A percentile compares a stretch with the other conserved stretches of the same genome.
phyloP scores from a whole-genome alignment of 2,329 filamentous ascomycete species.

The Trichoderma guizhouense region DNA sequence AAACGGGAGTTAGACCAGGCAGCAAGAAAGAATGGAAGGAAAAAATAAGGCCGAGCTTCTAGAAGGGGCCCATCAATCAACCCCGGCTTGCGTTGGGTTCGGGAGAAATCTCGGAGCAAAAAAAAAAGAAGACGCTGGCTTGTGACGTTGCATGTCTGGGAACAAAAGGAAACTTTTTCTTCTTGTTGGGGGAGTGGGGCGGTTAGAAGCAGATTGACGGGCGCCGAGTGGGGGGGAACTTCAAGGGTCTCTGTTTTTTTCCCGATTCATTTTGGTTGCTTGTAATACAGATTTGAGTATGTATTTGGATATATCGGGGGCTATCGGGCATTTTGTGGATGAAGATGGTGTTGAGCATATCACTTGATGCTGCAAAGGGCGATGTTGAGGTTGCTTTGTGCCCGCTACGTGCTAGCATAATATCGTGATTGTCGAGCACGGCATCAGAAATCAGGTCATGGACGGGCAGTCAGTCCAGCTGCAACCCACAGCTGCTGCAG shows the following conservation, averaged over 20 bases:
- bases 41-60: background rate
- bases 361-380: background rate
- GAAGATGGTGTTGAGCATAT: background rate
- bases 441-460: slow-evolving; percentile 5
- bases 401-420: background rate
- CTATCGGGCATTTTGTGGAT: background rate
- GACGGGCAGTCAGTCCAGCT: background rate
- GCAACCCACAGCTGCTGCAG: background rate
- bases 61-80: background rate
- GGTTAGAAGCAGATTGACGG: background rate
- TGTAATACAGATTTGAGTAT: background rate
- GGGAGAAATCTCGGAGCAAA: slow-evolving; percentile 8
- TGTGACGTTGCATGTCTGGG: background rate
- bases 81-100: background rate
- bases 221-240: background rate
- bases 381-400: background rate
- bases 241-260: background rate
- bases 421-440: background rate
- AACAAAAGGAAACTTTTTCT: background rate
- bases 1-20: background rate
- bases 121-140: background rate
- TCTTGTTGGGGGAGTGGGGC: background rate
- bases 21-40: background rate
- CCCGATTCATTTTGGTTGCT: background rate
- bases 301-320: background rate